These are phyloP conservation scores for Fusarium sp. DNA, from an alignment of 2,329 filamentous ascomycete species.

Conservation along the genomic window DNA sequence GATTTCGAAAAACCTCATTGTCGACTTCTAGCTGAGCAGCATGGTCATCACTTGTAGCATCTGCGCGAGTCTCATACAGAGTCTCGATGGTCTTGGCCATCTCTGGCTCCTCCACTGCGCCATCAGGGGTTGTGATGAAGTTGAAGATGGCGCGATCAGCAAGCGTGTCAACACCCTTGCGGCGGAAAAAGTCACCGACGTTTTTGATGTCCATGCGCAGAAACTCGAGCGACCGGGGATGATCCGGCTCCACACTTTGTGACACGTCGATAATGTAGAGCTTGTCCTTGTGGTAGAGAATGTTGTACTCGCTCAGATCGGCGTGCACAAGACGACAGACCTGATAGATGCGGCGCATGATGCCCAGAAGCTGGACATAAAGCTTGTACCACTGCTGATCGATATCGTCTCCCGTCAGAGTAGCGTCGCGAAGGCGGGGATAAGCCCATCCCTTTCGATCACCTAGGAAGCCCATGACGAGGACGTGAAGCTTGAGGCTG, in stretches of 20 bases:
- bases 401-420: conserved; percentile 72
- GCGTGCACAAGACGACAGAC: conserved; percentile 92
- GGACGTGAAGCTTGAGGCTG: conserved; percentile 88
- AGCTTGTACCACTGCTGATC: conserved; percentile 78
- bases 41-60: conserved; percentile 60
- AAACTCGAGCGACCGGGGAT: conserved; percentile 91
- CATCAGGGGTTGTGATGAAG: conserved; percentile 76
- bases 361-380: conserved; percentile 83
- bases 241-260: conserved; percentile 96
- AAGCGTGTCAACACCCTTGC: conserved; percentile 83
- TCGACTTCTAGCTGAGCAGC: conserved; percentile 75
- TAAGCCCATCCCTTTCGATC: conserved; percentile 88
- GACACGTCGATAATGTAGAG: conserved; percentile 98
- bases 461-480: conserved; percentile 94
- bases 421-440: conserved; percentile 87
- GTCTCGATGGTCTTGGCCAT: conserved; percentile 71
- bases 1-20: conserved; percentile 91
- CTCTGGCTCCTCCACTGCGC: conserved; percentile 66
- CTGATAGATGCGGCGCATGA: conserved; percentile 95
- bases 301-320: conserved; percentile 97
- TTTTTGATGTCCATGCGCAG: conserved; percentile 99
- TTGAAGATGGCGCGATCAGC: conserved; percentile 82
- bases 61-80: conserved; percentile 67
- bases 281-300: conserved; percentile 83
- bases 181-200: conserved; percentile 88